Base-by-base conservation (phyloP, 129 eudicot species). In the Logfia minima region DNA sequence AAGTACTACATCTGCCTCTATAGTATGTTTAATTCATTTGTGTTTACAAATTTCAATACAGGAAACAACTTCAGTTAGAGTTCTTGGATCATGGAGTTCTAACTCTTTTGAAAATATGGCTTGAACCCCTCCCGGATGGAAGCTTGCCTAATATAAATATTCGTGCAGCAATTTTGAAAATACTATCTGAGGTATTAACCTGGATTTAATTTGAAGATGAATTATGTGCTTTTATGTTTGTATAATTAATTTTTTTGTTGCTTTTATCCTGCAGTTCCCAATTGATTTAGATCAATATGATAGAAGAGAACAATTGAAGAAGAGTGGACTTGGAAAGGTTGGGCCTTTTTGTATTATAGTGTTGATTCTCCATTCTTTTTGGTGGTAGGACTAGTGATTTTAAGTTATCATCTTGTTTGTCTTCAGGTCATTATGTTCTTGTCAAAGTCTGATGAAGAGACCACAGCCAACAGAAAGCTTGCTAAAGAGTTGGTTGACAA, bases 61-160 rank as follows among this genome's bases (percentile, higher is more conserved):
- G 99, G 92, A 91, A 94, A 77, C 99, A 91, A 60, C 93, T 94
- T 41, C 99, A 94, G 77, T 87, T 81, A 75, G 99, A 94, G 80
- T 94, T 94, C 70, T 75, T 94, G 58, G 99, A 94, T 83, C 99
- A 91, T 75, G 99, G 99, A 65, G 96, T 94, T 29, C 72, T 94
- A 24, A 87, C 97, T 21, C 89, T 90, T 34, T 22, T 94, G 83
- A 94, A 86, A 74, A 94, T 86, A 53, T 94, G 99, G 99, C 99
- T 94, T 63, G 97, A 94, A 68, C 99, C 99, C 41, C 92, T 94
- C 48, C 99, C 99, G 43, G 99, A 94, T 87, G 99, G 99, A 81
- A 91, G 99, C 89, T 81, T 94, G 80, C 99, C 99, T 58, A 94
- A 94, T 77, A 94, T 94, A 68, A 94, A 94, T 79, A 84, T 94